Conservation (phyloP, 1,139 yeast species). For the Lodderomyces oxycetoniae region DNA sequence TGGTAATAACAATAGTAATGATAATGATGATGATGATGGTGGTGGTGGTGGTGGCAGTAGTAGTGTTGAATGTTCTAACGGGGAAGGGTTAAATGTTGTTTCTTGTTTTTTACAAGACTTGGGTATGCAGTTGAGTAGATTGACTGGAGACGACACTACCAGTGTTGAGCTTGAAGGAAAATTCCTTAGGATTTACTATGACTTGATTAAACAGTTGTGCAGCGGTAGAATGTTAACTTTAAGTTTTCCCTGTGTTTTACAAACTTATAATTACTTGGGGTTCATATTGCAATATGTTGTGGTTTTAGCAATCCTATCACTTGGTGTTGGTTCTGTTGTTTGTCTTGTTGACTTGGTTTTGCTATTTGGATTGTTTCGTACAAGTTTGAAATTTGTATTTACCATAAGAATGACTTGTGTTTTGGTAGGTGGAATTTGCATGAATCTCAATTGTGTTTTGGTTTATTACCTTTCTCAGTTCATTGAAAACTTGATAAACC, state of each 20-base stretch:
- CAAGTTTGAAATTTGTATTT: neutral
- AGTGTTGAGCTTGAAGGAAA: slow-evolving; percentile 27
- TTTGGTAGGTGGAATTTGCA: neutral
- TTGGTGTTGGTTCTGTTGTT: neutral
- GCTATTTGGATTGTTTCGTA: neutral
- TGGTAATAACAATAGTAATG: slow-evolving; percentile 6
- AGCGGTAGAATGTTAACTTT: neutral
- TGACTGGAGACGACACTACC: slow-evolving; percentile 12
- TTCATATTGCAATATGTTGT: slow-evolving; percentile 1
- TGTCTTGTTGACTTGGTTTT: slow-evolving; percentile 3
- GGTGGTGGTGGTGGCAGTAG: too few relatives aligned
- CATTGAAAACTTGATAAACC: neutral
- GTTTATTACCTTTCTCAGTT: neutral
- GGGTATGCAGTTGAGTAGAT: slow-evolving; percentile 40
- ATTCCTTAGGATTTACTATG: slow-evolving; percentile 25
- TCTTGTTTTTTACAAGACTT: slow-evolving; percentile 47
- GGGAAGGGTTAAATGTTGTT: slow-evolving; percentile 44
- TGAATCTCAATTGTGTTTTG: neutral
- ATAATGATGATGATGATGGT: too few relatives aligned
- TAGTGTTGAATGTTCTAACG: slow-evolving; percentile 28
- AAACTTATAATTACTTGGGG: slow-evolving; percentile 7
- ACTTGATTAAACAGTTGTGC: slow-evolving; percentile 13
- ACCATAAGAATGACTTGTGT: neutral
- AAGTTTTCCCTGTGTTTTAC: slow-evolving; percentile 10
- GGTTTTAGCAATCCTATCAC: slow-evolving; percentile 1